Evolutionary conservation across 1,284 basidiomycete species (phyloP).

Genomic region (Naganishia sp.): DNA sequence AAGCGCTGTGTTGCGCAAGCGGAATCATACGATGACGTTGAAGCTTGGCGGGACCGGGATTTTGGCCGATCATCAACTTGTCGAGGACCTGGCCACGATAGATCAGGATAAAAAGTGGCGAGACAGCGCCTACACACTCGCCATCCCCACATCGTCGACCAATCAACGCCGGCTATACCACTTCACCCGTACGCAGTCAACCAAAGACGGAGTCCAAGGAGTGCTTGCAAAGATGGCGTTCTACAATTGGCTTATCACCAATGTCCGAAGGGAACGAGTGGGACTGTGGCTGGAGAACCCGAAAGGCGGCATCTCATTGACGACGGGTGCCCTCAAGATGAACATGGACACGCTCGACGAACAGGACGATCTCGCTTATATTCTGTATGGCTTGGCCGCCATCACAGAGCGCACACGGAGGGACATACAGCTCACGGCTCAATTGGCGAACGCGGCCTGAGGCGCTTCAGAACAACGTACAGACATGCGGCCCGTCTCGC

Average conservation of each 20-base stretch:
- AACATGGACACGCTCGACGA: constrained; percentile 7
- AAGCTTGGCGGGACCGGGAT: constrained; percentile 1
- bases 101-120: constrained; percentile 15
- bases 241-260: constrained; percentile 17
- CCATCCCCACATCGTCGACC: neutral
- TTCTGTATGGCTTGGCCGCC: constrained; percentile 1
- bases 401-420: constrained; percentile 5
- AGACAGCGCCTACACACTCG: constrained; percentile 6
- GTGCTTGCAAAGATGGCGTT: constrained; percentile 9
- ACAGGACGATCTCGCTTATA: neutral
- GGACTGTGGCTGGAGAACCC: constrained; percentile 18
- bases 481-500: neutral
- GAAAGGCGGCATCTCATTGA: constrained; percentile 5
- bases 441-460: neutral
- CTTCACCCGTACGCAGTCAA: constrained; percentile 12
- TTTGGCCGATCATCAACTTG: constrained; percentile 3
- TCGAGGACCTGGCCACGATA: neutral
- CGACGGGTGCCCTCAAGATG: constrained; percentile 4
- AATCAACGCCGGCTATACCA: constrained; percentile 5
- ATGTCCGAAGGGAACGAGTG: constrained; percentile 10
- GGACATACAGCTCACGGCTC: neutral
- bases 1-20: constrained; percentile 15
- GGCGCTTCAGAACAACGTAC: neutral
- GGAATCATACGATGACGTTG: constrained; percentile 15
- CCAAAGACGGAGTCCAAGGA: constrained; percentile 12